phyloP scores from a whole-genome alignment of 2,329 filamentous ascomycete species.

The Teratosphaeria gauchensis region DNA sequence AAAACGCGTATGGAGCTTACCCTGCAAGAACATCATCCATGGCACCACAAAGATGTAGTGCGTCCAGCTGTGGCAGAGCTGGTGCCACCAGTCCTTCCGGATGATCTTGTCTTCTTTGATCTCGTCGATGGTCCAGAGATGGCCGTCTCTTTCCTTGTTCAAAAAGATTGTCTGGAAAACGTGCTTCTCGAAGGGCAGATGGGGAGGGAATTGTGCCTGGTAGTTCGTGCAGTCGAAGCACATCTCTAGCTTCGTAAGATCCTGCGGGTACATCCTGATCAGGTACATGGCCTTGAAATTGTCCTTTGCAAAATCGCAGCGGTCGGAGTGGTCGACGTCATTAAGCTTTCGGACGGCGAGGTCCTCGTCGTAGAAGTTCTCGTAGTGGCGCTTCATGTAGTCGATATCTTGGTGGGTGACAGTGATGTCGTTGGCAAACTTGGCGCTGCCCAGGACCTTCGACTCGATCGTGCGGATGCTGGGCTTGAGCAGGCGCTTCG shows the following conservation, averaged over 20 bases:
- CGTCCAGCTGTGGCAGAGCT: conserved; percentile 54
- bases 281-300: conserved; percentile 57
- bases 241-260: conserved; percentile 49
- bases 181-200: conserved; percentile 47
- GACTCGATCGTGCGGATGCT: conserved; percentile 53
- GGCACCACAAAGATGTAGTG: conserved; percentile 59
- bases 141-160: conserved; percentile 44
- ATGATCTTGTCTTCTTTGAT: conserved; percentile 54
- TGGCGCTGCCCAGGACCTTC: conserved; percentile 59
- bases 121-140: conserved; percentile 51
- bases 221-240: conserved; percentile 69
- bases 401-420: conserved; percentile 56
- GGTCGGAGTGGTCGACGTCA: conserved; percentile 31
- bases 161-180: conserved; percentile 64
- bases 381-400: conserved; percentile 61
- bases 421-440: conserved; percentile 61
- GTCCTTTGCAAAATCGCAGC: conserved; percentile 38
- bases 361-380: conserved; percentile 47
- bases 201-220: conserved; percentile 57
- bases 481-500: conserved; percentile 49
- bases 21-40: conserved; percentile 63
- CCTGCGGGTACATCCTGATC: conserved; percentile 49
- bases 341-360: conserved; percentile 36
- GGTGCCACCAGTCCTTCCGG: conserved; percentile 57
- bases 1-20: conserved; percentile 52